Base-by-base conservation (phyloP, 2,329 filamentous ascomycete species). In the Neonectria coccinea region DNA sequence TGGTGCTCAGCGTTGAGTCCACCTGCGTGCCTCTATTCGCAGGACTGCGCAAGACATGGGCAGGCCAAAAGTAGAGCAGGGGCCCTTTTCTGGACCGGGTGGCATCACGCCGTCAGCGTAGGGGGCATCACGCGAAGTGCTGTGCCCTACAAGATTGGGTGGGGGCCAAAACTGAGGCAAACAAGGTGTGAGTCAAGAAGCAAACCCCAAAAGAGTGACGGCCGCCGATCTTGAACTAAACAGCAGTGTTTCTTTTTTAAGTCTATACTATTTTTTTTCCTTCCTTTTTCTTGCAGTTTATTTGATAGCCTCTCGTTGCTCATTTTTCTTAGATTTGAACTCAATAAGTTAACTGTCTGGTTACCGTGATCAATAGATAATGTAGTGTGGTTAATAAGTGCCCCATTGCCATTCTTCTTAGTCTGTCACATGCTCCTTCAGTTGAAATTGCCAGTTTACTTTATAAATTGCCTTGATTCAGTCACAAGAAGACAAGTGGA, bases 81-180 rank as follows among this genome's bases (percentile, higher is more conserved):
- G 25, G 25, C 25, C 25, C 25, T 6, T 25, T 25, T 25, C 25
- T 25, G 25, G 25, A 25, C 25, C 25, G 25, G 33, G 53, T 59
- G 51, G 60, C 44, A 56, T 64, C 51, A 59, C 36, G 33, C 27
- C 18, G 31, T 41, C 51, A 45, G 54, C 39, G 51, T 44, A 7
- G 31, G 12, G n/a, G 42, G 31, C 55, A 39, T 20, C 50, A 44
- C 27, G 14, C 47, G 55, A 33, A 47, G 50, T 45, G 16, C 50
- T 41, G 25, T n/a, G 47, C 58, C 58, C 29, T 42, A 53, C 48
- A 54, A 44, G 20, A 25, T 9, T 39, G 31, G 36, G 59, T 64
- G 61, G 61, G 56, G 50, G 51, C 61, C 44, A 39, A 63, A 63
- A 59, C 58, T 25, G 18, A 48, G 56, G 45, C 51, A 29, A 14